phyloP scores from a whole-genome alignment of 768 basidiomycete genomes.

The Nevesoporus exiguus region DNA sequence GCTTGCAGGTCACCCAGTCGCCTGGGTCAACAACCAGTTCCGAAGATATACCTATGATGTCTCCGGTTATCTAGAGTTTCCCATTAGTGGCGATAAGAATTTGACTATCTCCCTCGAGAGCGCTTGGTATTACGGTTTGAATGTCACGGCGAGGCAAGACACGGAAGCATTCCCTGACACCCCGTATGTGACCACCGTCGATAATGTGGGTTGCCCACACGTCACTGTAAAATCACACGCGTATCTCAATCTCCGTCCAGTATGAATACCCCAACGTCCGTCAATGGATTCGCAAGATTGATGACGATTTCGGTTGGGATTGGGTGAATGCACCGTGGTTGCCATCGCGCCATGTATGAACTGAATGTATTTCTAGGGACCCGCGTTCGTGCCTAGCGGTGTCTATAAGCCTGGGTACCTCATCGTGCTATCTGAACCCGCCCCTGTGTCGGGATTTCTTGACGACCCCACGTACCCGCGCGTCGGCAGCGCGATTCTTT shows the following conservation, averaged over 20 bases:
- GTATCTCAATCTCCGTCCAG: constrained; percentile 24
- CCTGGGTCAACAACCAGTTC: constrained; percentile 59
- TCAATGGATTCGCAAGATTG: constrained; percentile 48
- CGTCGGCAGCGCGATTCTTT: constrained; percentile 34
- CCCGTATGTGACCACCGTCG: constrained; percentile 13
- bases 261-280: constrained; percentile 50
- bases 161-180: constrained; percentile 42
- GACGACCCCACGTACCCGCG: constrained; percentile 24
- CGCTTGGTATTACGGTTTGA: constrained; percentile 50
- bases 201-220: constrained; percentile 28
- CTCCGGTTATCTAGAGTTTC: constrained; percentile 37
- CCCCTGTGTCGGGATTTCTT: constrained; percentile 18
- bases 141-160: constrained; percentile 49
- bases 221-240: not conserved
- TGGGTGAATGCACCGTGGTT: constrained; percentile 37
- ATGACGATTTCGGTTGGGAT: constrained; percentile 61
- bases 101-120: constrained; percentile 52
- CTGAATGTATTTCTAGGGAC: constrained; percentile 36
- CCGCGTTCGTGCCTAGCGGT: constrained; percentile 54
- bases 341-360: not conserved
- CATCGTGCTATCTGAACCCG: constrained; percentile 36
- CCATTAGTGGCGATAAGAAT: constrained; percentile 36
- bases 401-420: constrained; percentile 55
- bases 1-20: constrained; percentile 47
- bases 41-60: constrained; percentile 53